Conservation (phyloP, 2,329 filamentous ascomycete species). For the Stagonosporopsis chrysanthemi region DNA sequence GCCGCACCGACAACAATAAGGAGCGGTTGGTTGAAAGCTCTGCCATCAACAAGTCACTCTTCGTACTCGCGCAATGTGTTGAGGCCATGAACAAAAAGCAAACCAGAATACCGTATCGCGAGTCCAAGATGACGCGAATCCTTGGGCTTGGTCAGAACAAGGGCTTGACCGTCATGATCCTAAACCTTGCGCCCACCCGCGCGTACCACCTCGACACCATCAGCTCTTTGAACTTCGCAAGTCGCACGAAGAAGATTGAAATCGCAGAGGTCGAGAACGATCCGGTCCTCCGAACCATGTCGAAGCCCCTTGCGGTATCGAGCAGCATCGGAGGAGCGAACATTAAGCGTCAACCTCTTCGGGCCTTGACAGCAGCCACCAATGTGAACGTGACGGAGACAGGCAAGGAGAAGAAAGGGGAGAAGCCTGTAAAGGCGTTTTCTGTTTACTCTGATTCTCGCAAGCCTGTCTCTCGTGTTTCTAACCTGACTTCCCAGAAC, state of each 20-base stretch:
- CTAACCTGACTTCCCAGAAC: conserved; percentile 45
- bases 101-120: conserved; percentile 84
- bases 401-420: conserved; percentile 59
- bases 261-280: conserved; percentile 96
- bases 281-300: conserved; percentile 70
- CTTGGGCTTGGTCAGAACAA: conserved; percentile 92
- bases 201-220: conserved; percentile 94
- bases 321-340: conserved; percentile 46
- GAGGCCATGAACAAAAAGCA: conserved; percentile 86
- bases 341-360: conserved; percentile 75
- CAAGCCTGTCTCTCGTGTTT: conserved; percentile 36
- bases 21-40: conserved; percentile 93
- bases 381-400: conserved; percentile 72
- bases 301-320: conserved; percentile 48
- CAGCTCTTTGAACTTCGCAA: conserved; percentile 93
- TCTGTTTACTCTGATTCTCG: conserved; percentile 78
- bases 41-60: conserved; percentile 96
- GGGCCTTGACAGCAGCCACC: conserved; percentile 76
- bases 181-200: conserved; percentile 89
- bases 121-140: conserved; percentile 97
- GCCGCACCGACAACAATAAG: conserved; percentile 90
- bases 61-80: conserved; percentile 92
- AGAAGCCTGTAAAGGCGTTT: conserved; percentile 83
- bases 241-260: conserved; percentile 94
- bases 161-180: conserved; percentile 93